Evolutionary conservation across 1,284 basidiomycete genomes (phyloP), one percentile per base, ranked within the genome.

Genomic region (Rhodotorula sp.): DNA sequence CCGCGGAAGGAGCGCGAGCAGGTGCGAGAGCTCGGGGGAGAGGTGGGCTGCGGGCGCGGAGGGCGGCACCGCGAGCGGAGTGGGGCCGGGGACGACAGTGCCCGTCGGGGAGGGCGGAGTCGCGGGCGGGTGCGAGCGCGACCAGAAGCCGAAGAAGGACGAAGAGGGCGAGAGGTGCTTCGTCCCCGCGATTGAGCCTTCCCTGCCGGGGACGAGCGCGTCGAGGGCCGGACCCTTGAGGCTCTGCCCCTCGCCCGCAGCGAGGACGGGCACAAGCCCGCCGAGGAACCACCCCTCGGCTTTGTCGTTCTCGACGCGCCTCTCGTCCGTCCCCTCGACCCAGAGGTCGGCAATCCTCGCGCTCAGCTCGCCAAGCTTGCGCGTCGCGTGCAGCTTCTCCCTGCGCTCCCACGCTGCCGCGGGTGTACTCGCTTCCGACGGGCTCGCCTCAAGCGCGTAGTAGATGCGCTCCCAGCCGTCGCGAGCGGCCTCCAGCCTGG

Each of bases 101-200:
- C n/a, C 41, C 4, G 29, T 21, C 9, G 63, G n/a, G 32, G 56
- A 34, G 21, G 59, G 17, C 15, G 62, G 32, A 6, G 54, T 50
- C 22, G 59, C 25, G 10, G 66, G 44, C 25, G 73, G 75, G 57
- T 76, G 72, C 3, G 70, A 73, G 8, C 66, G 68, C 22, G 75
- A 71, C 75, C 75, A 76, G 66, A 76, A 76, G 12, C 61, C 66
- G 60, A 74, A 76, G 64, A 74, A 76, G n/a, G 73, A 74, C 19
- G 73, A 61, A 13, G 27, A 25, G 6, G 74, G 69, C 32, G 69
- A 61, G n/a, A 64, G 64, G 46, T 58, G 51, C 34, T 75, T 75
- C 21, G 12, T 65, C 56, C 17, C 27, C 56, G 37, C 27, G 32
- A 21, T 32, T 4, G 44, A 19, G 48, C 9, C 25, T 15, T 36